phyloP scores from a whole-genome alignment of 345 rosid genomes.

The Moricandia arvensis region DNA sequence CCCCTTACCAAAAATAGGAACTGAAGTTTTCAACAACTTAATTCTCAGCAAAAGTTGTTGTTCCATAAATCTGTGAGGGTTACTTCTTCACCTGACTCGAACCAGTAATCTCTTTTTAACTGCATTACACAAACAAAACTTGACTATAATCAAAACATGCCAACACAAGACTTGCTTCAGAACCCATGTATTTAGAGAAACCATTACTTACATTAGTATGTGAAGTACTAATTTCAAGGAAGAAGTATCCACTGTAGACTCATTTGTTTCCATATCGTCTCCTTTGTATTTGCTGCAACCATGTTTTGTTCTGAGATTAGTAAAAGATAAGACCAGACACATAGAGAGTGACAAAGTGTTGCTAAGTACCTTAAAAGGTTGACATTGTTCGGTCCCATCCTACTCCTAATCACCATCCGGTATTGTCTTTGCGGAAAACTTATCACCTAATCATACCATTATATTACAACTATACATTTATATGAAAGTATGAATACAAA shows the following conservation, averaged over 20 bases:
- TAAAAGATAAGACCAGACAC: background rate
- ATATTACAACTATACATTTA: background rate
- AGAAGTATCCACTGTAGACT: slow-evolving; percentile 37
- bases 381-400: slow-evolving; percentile 62
- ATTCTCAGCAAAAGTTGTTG: slow-evolving; percentile 25
- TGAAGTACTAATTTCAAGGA: slow-evolving; percentile 55
- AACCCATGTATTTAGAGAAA: background rate
- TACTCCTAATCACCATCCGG: slow-evolving; percentile 66
- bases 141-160: background rate
- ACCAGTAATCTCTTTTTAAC: slow-evolving; percentile 73
- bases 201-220: slow-evolving; percentile 51
- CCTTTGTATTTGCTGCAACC: slow-evolving; percentile 50
- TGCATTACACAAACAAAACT: slow-evolving; percentile 32
- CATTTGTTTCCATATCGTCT: slow-evolving; percentile 38
- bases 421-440: slow-evolving; percentile 53
- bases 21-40: slow-evolving; percentile 11
- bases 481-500: background rate
- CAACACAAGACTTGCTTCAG: background rate
- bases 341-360: background rate
- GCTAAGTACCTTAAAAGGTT: slow-evolving; percentile 57
- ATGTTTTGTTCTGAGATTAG: slow-evolving; percentile 24
- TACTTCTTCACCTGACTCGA: slow-evolving; percentile 50
- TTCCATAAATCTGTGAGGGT: slow-evolving; percentile 63
- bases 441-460: slow-evolving; percentile 44
- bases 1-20: slow-evolving; percentile 7